Conservation (phyloP, 805 yeast species). For the Teunomyces tritomae region DNA sequence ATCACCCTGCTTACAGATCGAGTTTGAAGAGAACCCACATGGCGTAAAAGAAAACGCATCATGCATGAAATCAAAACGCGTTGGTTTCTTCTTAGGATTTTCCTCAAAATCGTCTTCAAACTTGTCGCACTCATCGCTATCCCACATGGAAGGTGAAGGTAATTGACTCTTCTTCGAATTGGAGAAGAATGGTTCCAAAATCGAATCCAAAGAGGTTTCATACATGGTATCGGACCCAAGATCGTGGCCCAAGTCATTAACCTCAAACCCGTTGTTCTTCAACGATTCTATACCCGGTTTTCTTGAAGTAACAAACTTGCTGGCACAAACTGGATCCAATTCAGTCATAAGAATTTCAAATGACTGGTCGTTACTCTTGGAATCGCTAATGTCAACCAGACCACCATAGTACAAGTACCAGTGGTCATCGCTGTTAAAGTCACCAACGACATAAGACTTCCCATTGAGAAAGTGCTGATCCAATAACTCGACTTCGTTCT, state of each 20-base stretch:
- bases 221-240: conserved; percentile 69
- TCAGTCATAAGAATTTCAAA: conserved; percentile 92
- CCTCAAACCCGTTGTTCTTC: conserved; percentile 43
- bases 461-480: conserved; percentile 63
- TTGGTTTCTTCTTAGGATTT: conserved; percentile 6
- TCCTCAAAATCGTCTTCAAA: conserved; percentile 15
- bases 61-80: conserved; percentile 43
- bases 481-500: conserved; percentile 69
- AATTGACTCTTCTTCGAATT: conserved; percentile 14
- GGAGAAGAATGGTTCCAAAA: conserved; percentile 34
- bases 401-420: conserved; percentile 87
- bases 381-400: conserved; percentile 4
- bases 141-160: conserved; percentile 36
- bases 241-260: conserved; percentile 75
- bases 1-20: conserved; percentile 50
- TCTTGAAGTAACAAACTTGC: conserved; percentile 57
- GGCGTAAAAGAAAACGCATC: conserved; percentile 93
- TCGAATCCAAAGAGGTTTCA: conserved; percentile 56
- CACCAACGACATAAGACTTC: conserved; percentile 71
- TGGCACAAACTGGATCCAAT: conserved; percentile 54
- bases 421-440: conserved; percentile 71
- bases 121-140: conserved; percentile 23
- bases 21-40: conserved; percentile 92
- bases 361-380: conserved; percentile 55
- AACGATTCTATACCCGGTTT: conserved; percentile 40